Percentiles rank a stretch among this genome's conserved stretches.
phyloP scores from a whole-genome alignment of 129 eudicot species.

The Chrysanthemum seticuspe region DNA sequence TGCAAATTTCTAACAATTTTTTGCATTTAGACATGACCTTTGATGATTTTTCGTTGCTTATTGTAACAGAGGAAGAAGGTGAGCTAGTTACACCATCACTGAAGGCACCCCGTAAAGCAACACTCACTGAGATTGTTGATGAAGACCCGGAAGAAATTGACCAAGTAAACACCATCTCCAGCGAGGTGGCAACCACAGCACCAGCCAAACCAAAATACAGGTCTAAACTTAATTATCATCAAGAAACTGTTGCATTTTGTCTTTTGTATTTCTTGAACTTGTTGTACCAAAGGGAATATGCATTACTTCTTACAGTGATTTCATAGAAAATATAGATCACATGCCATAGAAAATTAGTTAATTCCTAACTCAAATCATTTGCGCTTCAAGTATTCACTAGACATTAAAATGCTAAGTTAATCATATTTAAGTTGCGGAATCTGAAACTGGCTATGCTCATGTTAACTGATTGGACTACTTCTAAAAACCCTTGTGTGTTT shows the following conservation, averaged over 20 bases:
- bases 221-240: slow-evolving; percentile 25
- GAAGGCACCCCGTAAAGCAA: slow-evolving; percentile 22
- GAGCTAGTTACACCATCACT: slow-evolving; percentile 35
- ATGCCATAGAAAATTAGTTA: background rate
- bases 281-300: background rate
- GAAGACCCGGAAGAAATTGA: slow-evolving; percentile 8
- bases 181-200: slow-evolving; percentile 17
- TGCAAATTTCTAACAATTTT: background rate
- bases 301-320: background rate
- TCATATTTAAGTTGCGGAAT: background rate
- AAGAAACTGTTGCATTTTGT: background rate
- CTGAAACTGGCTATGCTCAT: background rate
- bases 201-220: slow-evolving; percentile 70
- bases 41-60: slow-evolving; percentile 5
- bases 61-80: slow-evolving; percentile 60
- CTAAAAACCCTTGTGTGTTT: background rate
- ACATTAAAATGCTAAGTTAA: background rate
- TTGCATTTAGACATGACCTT: background rate
- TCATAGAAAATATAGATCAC: background rate
- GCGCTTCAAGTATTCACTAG: background rate
- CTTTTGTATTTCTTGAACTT: background rate
- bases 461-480: background rate
- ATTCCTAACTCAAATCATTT: background rate
- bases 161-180: background rate
- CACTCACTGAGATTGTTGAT: slow-evolving; percentile 10